Evolutionary conservation across 2,329 filamentous ascomycete species (phyloP), one percentile per base, ranked within the genome.

Genomic region (Sordariomycetes sp.): DNA sequence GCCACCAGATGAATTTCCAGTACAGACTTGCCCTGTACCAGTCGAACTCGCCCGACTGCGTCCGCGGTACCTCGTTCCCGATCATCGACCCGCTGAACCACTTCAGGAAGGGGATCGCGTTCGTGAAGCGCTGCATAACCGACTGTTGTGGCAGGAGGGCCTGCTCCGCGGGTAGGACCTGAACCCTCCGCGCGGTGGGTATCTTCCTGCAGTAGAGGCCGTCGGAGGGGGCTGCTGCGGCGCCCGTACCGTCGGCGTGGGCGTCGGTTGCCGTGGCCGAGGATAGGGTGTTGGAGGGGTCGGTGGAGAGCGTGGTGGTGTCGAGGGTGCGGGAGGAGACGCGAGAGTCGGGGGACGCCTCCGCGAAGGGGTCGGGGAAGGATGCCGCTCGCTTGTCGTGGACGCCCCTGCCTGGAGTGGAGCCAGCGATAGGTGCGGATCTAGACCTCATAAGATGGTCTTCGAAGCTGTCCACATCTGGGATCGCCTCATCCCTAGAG

Each of bases 11-110:
- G 51, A 86, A 65, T 69, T 81, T 82, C 84, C 84, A 87, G 72
- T 87, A 87, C 61, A 87, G 70, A 60, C 82, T 86, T 12, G 84
- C 84, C 53, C 74, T 74, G 50, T 82, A 81, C 76, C 85, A 88
- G 70, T 97, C 92, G 64, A 96, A 92, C 50, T 83, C 84, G 59
- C 89, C 89, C 51, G 80, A 76, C 57, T 90, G 87, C 57, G 79
- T 86, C 50, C 87, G 79, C 8, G 89, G 89, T 46, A 93, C 83
- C 67, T 87, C 80, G 66, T 84, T 85, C 6, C 89, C 89, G 65
- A 93, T 91, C 70, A 92, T 83, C 65, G 75, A 84, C 62, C 74
- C 85, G 53, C 83, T 85, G 67, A 91, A 87, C 83, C 86, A 90
- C 64, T 80, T 81, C 61, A 90, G 72, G 61, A 90, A 78, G 2